Evolutionary conservation across 2,329 filamentous ascomycete species (phyloP), one percentile per base, ranked within the genome.

Genomic region (Monosporascus sp.): DNA sequence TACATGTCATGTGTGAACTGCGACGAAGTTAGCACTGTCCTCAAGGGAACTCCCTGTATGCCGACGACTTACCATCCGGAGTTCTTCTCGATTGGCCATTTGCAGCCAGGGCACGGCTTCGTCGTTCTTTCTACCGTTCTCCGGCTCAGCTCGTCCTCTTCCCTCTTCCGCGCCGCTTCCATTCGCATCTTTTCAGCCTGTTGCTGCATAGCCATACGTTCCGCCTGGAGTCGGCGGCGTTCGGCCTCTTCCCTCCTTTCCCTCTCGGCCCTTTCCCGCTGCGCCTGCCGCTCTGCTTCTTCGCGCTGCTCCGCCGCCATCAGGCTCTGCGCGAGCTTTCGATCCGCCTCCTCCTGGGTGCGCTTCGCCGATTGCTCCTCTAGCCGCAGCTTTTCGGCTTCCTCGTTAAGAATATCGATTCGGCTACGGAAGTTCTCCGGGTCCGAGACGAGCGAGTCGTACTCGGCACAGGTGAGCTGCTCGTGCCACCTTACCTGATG

Each of bases 341-440:
- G 14, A 45, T 70, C 67, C 14, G 68, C 56, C 17, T 72, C 72
- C 15, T 72, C 72, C 15, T 76, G 73, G n/a, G 74, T 73, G 47
- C 71, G 69, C 3, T 68, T 68, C 50, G 72, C 68, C 25, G 72
- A 68, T 11, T 11, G 34, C 22, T 37, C 31, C 14, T 44, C 51
- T 57, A 75, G 74, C 15, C 71, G 72, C 24, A 74, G 68, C 11
- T 22, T 8, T 25, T 44, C 39, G 2, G 24, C 50, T 18, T 27
- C 42, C 53, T 70, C 74, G 58, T 69, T 74, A 48, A 68, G 71
- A 47, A 53, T 54, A 46, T 63, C 63, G 51, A 62, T 57, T 59
- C 45, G 27, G 50, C 52, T 54, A 25, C 41, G 45, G 31, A 60
- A 60, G 42, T 39, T 37, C 2, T 39, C 38, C 2, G 57, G 57